Evolutionary conservation across 1,284 basidiomycete species (phyloP).

Genomic region (Prillingera fragicola): DNA sequence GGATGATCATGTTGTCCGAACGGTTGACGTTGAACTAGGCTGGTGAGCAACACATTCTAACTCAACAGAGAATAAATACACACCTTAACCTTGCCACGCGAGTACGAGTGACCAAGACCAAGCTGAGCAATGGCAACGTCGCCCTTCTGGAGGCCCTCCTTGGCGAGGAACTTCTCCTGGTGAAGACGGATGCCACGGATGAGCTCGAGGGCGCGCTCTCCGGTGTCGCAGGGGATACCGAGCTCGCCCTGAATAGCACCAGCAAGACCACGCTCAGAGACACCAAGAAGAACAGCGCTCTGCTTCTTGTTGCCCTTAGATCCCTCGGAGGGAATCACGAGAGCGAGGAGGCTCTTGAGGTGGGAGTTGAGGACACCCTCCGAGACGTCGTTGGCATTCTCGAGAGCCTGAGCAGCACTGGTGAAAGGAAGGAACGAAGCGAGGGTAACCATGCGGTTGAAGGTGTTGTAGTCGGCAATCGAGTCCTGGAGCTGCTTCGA

Average conservation of each 20-base stretch:
- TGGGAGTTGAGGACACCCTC: slow-evolving; percentile 92
- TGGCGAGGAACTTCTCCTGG: slow-evolving; percentile 74
- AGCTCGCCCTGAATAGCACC: slow-evolving; percentile 74
- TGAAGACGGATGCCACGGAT: slow-evolving; percentile 91
- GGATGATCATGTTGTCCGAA: slow-evolving; percentile 99
- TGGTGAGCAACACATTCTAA: slow-evolving; percentile 6
- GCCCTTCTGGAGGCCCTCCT: slow-evolving; percentile 65
- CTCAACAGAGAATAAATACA: slow-evolving; percentile 16
- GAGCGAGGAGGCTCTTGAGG: slow-evolving; percentile 77
- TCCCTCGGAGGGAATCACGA: slow-evolving; percentile 66
- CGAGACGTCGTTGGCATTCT: slow-evolving; percentile 94
- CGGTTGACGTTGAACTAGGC: slow-evolving; percentile 94
- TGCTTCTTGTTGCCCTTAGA: slow-evolving; percentile 60
- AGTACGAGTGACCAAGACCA: slow-evolving; percentile 96
- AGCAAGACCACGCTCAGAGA: slow-evolving; percentile 74
- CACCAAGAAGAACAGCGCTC: slow-evolving; percentile 70
- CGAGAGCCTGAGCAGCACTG: slow-evolving; percentile 88
- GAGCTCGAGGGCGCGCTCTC: slow-evolving; percentile 80
- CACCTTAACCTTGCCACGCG: slow-evolving; percentile 88
- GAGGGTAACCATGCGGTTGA: slow-evolving; percentile 89
- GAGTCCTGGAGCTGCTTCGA: slow-evolving; percentile 78
- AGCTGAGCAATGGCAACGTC: slow-evolving; percentile 92
- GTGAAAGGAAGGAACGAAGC: slow-evolving; percentile 93
- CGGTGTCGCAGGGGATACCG: slow-evolving; percentile 76
- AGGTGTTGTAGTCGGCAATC: slow-evolving; percentile 80